Percentiles rank a stretch among this genome's conserved stretches.
phyloP scores from a whole-genome alignment of 2,329 filamentous ascomycete species.

The Remersonia thermophila region DNA sequence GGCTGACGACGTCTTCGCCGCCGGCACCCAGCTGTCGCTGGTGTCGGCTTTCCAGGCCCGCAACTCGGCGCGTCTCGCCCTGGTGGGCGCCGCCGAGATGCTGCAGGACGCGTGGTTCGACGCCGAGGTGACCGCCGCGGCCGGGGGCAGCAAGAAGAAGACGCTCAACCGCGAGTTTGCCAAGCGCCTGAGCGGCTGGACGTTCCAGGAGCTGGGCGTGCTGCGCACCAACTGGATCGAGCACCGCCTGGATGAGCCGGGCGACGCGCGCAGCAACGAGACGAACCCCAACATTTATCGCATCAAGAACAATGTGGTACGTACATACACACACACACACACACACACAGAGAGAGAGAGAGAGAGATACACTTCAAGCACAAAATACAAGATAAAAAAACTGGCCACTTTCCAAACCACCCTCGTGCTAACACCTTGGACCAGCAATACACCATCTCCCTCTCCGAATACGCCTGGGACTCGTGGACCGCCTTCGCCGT shows the following conservation, averaged over 20 bases:
- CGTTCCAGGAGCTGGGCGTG: conserved; percentile 88
- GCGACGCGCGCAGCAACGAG: conserved; percentile 32
- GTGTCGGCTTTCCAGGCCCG: conserved; percentile 81
- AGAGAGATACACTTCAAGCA: too few relatives aligned
- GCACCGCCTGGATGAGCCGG: conserved; percentile 55
- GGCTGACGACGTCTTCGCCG: conserved; percentile 73
- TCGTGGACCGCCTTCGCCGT: conserved; percentile 63
- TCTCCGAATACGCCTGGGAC: conserved; percentile 73
- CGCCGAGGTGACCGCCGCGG: conserved; percentile 56
- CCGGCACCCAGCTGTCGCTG: conserved; percentile 70
- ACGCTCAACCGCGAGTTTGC: conserved; percentile 78
- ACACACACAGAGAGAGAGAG: too few relatives aligned
- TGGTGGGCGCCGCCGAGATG: conserved; percentile 78
- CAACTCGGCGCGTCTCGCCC: conserved; percentile 80
- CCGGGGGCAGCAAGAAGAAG: conserved; percentile 38
- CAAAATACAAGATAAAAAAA: too few relatives aligned
- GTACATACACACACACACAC: too few relatives aligned
- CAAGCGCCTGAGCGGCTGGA: conserved; percentile 78
- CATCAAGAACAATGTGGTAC: conserved; percentile 90
- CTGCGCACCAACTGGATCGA: conserved; percentile 71
- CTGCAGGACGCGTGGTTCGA: conserved; percentile 83
- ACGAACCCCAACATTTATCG: conserved; percentile 83
- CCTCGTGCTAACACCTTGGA: conserved; percentile 7
- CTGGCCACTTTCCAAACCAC: background rate
- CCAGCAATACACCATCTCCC: conserved; percentile 72